A percentile compares a stretch with the other conserved stretches of the same genome.
Conservation (phyloP, 768 basidiomycete species). For the Amanita pallidorosea region DNA sequence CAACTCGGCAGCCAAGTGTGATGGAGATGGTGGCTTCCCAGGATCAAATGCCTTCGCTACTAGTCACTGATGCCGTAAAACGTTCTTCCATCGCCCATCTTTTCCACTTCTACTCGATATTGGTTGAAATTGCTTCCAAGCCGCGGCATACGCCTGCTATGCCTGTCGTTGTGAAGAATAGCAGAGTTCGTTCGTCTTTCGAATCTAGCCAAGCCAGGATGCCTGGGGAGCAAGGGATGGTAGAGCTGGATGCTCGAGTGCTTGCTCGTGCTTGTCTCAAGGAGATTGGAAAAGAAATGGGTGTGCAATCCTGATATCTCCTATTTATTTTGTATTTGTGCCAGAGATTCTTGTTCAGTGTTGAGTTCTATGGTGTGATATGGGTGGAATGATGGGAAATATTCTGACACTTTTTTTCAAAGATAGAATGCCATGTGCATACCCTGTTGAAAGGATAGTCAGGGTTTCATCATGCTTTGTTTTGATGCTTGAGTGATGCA, state of each 20-base stretch:
- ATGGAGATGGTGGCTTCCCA: constrained; percentile 13
- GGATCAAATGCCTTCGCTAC: constrained; percentile 33
- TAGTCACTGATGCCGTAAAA: constrained; percentile 62
- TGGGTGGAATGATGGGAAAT: no score
- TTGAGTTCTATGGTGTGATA: no score
- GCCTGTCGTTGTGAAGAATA: constrained; percentile 10
- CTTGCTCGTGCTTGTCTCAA: constrained; percentile 60
- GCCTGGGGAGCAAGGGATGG: constrained; percentile 9
- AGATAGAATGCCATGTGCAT: no score
- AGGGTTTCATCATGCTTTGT: no score
- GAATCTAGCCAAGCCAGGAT: constrained; percentile 2
- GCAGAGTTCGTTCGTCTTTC: constrained; percentile 1
- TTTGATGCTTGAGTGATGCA: no score
- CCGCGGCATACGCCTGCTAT: constrained; percentile 61
- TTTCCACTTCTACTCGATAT: constrained; percentile 75
- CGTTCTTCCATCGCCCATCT: constrained; percentile 75
- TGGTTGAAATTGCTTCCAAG: constrained; percentile 73
- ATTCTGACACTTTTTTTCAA: no score
- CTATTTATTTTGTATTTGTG: no score
- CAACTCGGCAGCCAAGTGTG: constrained; percentile 47
- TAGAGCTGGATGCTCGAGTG: constrained; percentile 53
- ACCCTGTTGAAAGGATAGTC: no score
- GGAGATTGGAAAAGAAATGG: constrained; percentile 69
- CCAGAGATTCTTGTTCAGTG: no score
- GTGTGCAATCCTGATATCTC: constrained; percentile 19